phyloP scores from a whole-genome alignment of 75 land plant genomes.

The Picea glauca region DNA sequence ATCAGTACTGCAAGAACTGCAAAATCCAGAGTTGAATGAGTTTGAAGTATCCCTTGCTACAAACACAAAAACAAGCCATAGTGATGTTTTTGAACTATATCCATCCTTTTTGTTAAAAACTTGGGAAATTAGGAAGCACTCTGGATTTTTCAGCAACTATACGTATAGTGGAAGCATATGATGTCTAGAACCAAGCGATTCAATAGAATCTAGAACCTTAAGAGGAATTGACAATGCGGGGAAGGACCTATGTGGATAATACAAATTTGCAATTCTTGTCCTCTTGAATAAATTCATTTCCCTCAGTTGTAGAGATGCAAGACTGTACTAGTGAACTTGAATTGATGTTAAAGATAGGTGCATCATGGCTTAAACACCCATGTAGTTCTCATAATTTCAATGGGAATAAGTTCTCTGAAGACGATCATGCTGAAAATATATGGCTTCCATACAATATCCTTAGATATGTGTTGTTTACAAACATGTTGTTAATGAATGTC shows the following conservation, averaged over 20 bases:
- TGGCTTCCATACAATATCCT: conserved; percentile 23
- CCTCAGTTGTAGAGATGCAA: conserved; percentile 15
- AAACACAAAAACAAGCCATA: background rate
- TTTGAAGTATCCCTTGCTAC: conserved; percentile 20
- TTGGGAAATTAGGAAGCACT: conserved; percentile 18
- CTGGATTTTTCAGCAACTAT: conserved; percentile 23
- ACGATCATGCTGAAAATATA: background rate
- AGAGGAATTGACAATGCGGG: no score
- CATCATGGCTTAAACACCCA: background rate
- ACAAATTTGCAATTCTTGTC: conserved; percentile 9
- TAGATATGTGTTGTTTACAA: conserved; percentile 27
- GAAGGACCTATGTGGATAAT: background rate
- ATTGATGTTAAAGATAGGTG: conserved; percentile 3
- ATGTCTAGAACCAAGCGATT: background rate
- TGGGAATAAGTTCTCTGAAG: background rate
- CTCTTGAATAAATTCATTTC: conserved; percentile 4
- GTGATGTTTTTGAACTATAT: conserved; percentile 34
- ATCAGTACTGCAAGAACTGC: conserved; percentile 25
- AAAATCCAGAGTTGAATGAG: conserved; percentile 16
- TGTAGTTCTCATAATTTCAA: background rate
- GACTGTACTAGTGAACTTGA: conserved; percentile 12
- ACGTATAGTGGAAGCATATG: background rate
- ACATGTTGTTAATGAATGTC: conserved; percentile 12
- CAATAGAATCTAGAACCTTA: no score
- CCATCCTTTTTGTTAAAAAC: conserved; percentile 21